Conservation (phyloP, 805 yeast species). For the Nakazawaea sp. region DNA sequence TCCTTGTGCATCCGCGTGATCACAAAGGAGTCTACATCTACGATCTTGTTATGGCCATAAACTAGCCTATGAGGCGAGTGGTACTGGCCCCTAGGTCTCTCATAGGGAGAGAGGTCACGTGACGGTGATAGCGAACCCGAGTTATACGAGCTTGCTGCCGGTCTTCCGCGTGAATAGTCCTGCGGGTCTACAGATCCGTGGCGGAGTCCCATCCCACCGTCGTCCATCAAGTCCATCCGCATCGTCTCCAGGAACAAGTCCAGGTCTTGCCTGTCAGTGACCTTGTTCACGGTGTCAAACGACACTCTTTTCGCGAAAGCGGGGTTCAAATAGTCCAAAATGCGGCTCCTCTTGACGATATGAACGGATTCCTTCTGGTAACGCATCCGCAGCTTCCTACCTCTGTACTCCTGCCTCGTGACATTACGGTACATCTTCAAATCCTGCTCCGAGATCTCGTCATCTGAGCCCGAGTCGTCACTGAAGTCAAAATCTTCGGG, state of each 20-base stretch:
- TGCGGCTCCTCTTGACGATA: conserved; percentile 2
- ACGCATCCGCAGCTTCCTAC: conserved; percentile 2
- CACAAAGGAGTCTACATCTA: conserved; percentile 33
- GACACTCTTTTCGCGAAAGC: conserved; percentile 7
- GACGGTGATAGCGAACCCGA: neutral
- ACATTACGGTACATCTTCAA: neutral
- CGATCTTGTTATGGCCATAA: conserved; percentile 29
- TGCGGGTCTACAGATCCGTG: conserved; percentile 5
- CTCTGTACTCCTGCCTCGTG: neutral
- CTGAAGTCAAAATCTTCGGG: conserved; percentile 8
- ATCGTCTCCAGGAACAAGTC: neutral
- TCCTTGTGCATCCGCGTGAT: conserved; percentile 38
- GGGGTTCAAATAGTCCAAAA: conserved; percentile 5
- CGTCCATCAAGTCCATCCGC: conserved; percentile 5
- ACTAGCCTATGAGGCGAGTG: conserved; percentile 5
- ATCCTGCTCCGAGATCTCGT: neutral
- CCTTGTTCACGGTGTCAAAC: conserved; percentile 9
- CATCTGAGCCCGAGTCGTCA: conserved; percentile 1
- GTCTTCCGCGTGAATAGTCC: conserved; percentile 2
- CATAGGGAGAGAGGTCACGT: neutral
- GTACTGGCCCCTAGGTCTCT: neutral
- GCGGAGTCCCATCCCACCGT: conserved; percentile 10
- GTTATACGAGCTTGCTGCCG: neutral
- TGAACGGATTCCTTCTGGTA: neutral
- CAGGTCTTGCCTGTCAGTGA: conserved; percentile 1